phyloP scores from a whole-genome alignment of 164 flowering plant species.

The Brasenia schreberi region DNA sequence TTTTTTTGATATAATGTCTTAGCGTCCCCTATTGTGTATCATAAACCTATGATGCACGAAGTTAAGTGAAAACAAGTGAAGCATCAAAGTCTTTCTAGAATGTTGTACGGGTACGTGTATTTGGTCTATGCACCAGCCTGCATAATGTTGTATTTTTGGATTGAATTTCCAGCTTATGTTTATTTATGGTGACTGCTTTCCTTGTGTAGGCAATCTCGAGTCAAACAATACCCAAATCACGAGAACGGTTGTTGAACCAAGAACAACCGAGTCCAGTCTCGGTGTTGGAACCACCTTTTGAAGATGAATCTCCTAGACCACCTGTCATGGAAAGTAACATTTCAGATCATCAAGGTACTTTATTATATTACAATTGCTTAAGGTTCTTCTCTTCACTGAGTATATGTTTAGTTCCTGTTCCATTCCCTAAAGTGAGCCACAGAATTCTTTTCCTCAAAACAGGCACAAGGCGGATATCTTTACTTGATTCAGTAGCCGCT shows the following conservation, averaged over 20 bases:
- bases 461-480: constrained; percentile 25
- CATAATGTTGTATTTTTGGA: too few relatives aligned
- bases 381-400: neutral
- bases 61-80: too few relatives aligned
- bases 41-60: too few relatives aligned
- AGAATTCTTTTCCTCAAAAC: neutral
- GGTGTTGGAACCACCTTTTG: constrained; percentile 29
- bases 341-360: neutral
- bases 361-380: too few relatives aligned
- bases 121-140: too few relatives aligned
- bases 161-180: too few relatives aligned
- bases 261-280: constrained; percentile 44
- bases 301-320: constrained; percentile 40
- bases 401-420: neutral
- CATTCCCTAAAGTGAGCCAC: neutral
- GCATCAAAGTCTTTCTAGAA: too few relatives aligned
- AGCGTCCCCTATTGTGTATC: too few relatives aligned
- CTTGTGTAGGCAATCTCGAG: neutral
- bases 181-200: neutral
- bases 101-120: too few relatives aligned
- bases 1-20: too few relatives aligned
- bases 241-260: constrained; percentile 14
- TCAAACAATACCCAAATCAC: neutral
- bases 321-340: neutral
- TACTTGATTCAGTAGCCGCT: constrained; percentile 67